Base-by-base conservation (phyloP, 345 rosid species). In the Eucalyptus cladocalyx region DNA sequence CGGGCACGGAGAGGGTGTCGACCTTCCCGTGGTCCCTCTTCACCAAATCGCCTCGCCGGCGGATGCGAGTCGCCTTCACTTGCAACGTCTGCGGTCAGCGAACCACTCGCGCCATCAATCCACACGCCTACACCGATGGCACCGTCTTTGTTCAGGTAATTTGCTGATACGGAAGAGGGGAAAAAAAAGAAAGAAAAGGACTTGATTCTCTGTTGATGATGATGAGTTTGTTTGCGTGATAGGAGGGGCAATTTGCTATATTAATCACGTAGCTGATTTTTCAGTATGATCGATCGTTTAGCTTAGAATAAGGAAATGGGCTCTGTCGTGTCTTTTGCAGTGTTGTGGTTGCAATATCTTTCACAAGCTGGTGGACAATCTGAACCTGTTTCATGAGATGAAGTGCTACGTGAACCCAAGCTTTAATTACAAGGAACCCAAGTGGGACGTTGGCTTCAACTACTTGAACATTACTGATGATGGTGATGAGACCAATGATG, bases 61-160 rank as follows among this genome's bases (percentile, higher is more conserved):
- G 99, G 87, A 97, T 96, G 98, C 98, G 97, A 43, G 99, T 97
- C 51, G 98, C 98, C n/a, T 97, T 97, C 93, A 97, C 98, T 88
- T 97, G 99, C 92, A 97, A 97, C 67, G 93, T 97, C 45, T 95
- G 99, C 88, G 97, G 98, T 11, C 98, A 97, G 89, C 95, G 99
- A 91, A 97, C 99, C 47, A 97, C 97, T 69, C 94, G 98, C 54
- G 99, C 98, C 87, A 96, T 97, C 88, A 97, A 97, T 89, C 93
- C 97, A 4, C 98, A 96, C 47, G 99, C 99, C 60, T 97, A 97
- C 87, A 97, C 98, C 24, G 98, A 97, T 13, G 98, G 98, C 45
- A 97, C 99, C 8, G 98, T 97, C 85, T 95, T 97, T 85, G 99
- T 96, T 88, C 99, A 96, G 95, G 99, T 94, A 89, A 91, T 51